A percentile compares a stretch with the other conserved stretches of the same genome.
These are phyloP conservation scores for Penicillium paxilli DNA, from an alignment of 495 filamentous ascomycete species.

Conservation along the genomic window DNA sequence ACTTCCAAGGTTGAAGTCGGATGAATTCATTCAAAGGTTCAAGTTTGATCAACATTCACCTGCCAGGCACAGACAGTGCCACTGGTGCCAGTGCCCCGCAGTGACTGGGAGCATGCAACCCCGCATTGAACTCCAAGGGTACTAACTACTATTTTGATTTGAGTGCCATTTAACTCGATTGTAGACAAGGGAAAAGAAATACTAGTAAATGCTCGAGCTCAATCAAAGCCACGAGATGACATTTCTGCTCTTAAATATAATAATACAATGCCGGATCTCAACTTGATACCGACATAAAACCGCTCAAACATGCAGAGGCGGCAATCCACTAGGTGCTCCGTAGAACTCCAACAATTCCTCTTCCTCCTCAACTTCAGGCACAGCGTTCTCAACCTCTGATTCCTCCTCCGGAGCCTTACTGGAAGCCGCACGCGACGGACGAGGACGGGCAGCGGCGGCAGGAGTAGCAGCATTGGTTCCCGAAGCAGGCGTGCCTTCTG, in stretches of 20 bases:
- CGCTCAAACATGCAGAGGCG: slow-evolving; percentile 28
- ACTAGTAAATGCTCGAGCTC: too few relatives aligned
- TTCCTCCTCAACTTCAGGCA: slow-evolving; percentile 34
- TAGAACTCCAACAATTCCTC: slow-evolving; percentile 47
- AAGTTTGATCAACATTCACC: too few relatives aligned
- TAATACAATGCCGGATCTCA: neutral
- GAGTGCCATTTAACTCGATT: too few relatives aligned
- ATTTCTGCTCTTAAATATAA: neutral
- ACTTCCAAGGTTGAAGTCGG: too few relatives aligned
- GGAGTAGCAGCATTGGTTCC: slow-evolving; percentile 10
- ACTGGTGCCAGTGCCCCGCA: too few relatives aligned
- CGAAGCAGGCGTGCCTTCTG: slow-evolving; percentile 29
- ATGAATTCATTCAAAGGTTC: too few relatives aligned
- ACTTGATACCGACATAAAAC: neutral
- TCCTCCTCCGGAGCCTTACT: slow-evolving; percentile 32
- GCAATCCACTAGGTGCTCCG: slow-evolving; percentile 36
- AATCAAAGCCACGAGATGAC: too few relatives aligned
- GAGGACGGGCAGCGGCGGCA: slow-evolving; percentile 22
- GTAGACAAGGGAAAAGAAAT: too few relatives aligned
- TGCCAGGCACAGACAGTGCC: too few relatives aligned
- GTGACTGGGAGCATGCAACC: too few relatives aligned
- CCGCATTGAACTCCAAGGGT: too few relatives aligned
- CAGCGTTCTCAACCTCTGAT: slow-evolving; percentile 36
- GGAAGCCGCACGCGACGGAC: slow-evolving; percentile 20
- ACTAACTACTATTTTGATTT: too few relatives aligned